Evolutionary conservation across 768 basidiomycete genomes (phyloP).

Genomic region (Amanita jacksonii): DNA sequence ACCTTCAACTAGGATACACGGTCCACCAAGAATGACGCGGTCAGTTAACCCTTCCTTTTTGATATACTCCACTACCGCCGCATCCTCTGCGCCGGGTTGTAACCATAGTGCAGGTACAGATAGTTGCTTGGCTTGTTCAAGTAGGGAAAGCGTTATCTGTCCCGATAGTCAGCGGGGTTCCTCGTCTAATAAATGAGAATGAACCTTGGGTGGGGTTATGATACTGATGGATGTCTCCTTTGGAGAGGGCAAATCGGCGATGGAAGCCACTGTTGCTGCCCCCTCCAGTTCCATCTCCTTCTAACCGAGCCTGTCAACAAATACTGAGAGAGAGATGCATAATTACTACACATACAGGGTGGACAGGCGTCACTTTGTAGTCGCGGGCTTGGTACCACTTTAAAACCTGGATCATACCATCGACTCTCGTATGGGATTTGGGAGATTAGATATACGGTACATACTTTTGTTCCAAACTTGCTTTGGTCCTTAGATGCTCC

Average conservation of each 20-base stretch:
- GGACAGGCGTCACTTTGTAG: conserved; percentile 60
- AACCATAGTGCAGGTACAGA: conserved; percentile 77
- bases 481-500: conserved; percentile 73
- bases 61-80: conserved; percentile 52
- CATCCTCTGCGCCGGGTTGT: conserved; percentile 81
- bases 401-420: conserved; percentile 41
- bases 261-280: conserved; percentile 40
- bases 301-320: conserved; percentile 25
- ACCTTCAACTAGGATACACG: conserved; percentile 75
- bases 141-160: conserved; percentile 60
- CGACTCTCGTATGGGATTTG: neutral
- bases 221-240: conserved; percentile 66
- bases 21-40: conserved; percentile 72
- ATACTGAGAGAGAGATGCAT: neutral
- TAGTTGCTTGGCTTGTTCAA: conserved; percentile 62
- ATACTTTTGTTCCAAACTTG: conserved; percentile 73
- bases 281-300: conserved; percentile 66
- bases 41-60: conserved; percentile 52
- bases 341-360: conserved; percentile 42
- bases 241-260: conserved; percentile 51
- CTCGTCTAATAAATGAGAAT: neutral
- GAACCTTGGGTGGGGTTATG: conserved; percentile 66
- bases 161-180: neutral
- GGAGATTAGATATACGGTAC: neutral
- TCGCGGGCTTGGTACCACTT: conserved; percentile 63